These are phyloP conservation scores for Xanthoconium purpureum DNA, from an alignment of 768 basidiomycete species.

Conservation along the genomic window DNA sequence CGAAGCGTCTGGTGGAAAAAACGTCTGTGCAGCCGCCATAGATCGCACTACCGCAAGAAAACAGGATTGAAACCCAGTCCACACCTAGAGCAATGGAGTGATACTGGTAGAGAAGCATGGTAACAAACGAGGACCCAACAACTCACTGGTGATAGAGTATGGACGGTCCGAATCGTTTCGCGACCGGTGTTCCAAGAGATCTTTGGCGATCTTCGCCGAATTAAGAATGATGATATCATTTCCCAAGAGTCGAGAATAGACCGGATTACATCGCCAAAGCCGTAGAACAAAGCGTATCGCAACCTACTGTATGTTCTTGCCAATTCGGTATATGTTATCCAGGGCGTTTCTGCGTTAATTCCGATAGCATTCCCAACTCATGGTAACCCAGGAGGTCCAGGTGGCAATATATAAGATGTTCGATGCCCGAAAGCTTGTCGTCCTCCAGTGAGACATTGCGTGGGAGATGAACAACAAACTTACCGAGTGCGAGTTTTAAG, in stretches of 20 bases:
- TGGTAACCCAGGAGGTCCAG: slow-evolving; percentile 8
- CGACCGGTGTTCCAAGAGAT: slow-evolving; percentile 2
- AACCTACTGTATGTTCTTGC: slow-evolving; percentile 5
- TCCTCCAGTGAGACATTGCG: slow-evolving; percentile 6
- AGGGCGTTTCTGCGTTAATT: not conserved
- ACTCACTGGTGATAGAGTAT: not conserved
- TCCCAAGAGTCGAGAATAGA: too few relatives aligned
- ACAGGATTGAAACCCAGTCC: not conserved
- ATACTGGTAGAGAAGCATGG: not conserved
- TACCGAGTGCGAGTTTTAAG: too few relatives aligned
- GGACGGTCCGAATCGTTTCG: slow-evolving; percentile 12
- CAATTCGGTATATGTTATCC: slow-evolving; percentile 11
- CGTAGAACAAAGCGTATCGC: not conserved
- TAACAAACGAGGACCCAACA: not conserved
- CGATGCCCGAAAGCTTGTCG: not conserved
- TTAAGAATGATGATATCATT: too few relatives aligned
- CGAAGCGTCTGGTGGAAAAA: slow-evolving; percentile 15
- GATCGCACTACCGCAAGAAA: slow-evolving; percentile 1
- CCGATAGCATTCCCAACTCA: slow-evolving; percentile 6
- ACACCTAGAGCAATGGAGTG: not conserved
- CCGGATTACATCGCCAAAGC: not conserved
- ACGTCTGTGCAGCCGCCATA: slow-evolving; percentile 13
- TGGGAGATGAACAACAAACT: too few relatives aligned
- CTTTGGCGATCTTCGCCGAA: slow-evolving; percentile 6
- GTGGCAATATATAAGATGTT: not conserved